Evolutionary conservation across 306 rosid genomes (phyloP).

Genomic region (Citrullus mucosospermus): DNA sequence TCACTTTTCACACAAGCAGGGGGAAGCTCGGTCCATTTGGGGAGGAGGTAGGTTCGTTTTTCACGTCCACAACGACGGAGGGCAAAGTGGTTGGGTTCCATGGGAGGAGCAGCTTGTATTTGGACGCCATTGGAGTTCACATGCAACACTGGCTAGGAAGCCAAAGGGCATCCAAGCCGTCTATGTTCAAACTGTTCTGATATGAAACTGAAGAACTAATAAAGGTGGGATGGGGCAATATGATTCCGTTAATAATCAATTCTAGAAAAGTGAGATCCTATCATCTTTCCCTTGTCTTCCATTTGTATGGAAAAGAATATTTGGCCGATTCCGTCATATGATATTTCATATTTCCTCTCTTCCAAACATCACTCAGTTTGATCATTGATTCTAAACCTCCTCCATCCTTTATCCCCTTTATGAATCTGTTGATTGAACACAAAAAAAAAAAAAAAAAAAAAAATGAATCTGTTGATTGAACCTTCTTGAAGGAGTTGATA

Average conservation of each 20-base stretch:
- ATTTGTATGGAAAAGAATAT: background rate
- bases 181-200: constrained; percentile 56
- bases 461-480: too few species aligned
- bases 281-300: background rate
- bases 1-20: constrained; percentile 54
- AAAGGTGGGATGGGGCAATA: background rate
- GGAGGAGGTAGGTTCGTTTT: constrained; percentile 68
- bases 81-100: constrained; percentile 79
- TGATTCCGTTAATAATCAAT: background rate
- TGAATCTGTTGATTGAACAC: too few species aligned
- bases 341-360: background rate
- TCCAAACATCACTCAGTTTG: background rate
- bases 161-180: constrained; percentile 39
- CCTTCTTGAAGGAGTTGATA: background rate
- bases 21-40: constrained; percentile 91
- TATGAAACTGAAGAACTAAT: background rate
- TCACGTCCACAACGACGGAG: constrained; percentile 77
- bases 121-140: constrained; percentile 89
- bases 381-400: too few species aligned
- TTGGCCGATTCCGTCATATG: background rate
- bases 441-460: too few species aligned
- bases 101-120: constrained; percentile 53
- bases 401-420: too few species aligned
- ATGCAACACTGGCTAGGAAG: constrained; percentile 96
- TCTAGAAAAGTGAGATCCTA: background rate